phyloP scores from a whole-genome alignment of 371 early-diverging fungal species.

The Syncephalastrum racemosum region DNA sequence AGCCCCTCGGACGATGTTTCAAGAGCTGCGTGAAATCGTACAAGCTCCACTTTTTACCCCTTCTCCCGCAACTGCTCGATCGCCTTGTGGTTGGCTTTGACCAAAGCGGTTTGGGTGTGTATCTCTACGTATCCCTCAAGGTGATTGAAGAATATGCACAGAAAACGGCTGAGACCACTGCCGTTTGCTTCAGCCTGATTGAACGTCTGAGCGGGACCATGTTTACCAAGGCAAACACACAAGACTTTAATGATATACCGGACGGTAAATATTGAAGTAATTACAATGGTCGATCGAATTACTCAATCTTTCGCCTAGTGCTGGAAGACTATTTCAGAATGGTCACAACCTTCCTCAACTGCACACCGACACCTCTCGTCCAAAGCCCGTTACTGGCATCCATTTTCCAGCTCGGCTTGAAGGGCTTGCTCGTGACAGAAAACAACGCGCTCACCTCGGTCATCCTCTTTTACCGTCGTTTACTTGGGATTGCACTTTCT shows the following conservation, averaged over 20 bases:
- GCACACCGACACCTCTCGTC: conserved; percentile 59
- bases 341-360: conserved; percentile 51
- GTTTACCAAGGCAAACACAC: conserved; percentile 54
- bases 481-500: conserved; percentile 34
- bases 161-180: conserved; percentile 39
- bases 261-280: conserved; percentile 49
- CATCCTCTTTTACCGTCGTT: conserved; percentile 47
- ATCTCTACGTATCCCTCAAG: conserved; percentile 72
- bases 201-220: conserved; percentile 61
- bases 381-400: conserved; percentile 58
- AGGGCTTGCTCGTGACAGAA: conserved; percentile 63
- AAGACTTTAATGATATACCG: conserved; percentile 61
- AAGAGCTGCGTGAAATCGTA: conserved; percentile 65
- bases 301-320: conserved; percentile 27
- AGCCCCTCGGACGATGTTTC: conserved; percentile 68
- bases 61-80: conserved; percentile 55
- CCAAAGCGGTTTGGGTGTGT: conserved; percentile 61
- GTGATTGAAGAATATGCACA: conserved; percentile 39
- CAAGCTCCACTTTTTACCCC: conserved; percentile 52
- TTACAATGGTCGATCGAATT: not conserved
- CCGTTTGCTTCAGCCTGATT: conserved; percentile 36
- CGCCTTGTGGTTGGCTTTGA: conserved; percentile 63
- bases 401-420: conserved; percentile 66
- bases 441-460: conserved; percentile 63
- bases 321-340: conserved; percentile 72